Evolutionary conservation across 2,329 filamentous ascomycete species (phyloP).

Genomic region (Claviceps capensis): DNA sequence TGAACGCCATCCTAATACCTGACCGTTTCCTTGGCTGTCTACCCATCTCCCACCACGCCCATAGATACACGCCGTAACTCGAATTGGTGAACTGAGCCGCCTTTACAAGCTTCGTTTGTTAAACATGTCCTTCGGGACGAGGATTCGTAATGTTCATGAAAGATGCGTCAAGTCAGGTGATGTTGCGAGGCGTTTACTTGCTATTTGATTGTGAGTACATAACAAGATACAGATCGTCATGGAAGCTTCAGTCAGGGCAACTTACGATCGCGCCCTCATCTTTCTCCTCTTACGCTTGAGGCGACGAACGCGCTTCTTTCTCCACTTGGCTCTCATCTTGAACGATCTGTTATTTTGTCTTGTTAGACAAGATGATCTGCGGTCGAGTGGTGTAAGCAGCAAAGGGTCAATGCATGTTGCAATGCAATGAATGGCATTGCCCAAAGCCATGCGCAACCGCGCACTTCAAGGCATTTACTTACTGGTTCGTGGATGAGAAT

Average conservation of each 20-base stretch:
- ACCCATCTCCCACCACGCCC: slow-evolving; percentile 19
- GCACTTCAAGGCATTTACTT: slow-evolving; percentile 10
- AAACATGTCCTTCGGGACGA: slow-evolving; percentile 15
- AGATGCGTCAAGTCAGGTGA: slow-evolving; percentile 40
- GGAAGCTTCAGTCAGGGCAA: slow-evolving; percentile 11
- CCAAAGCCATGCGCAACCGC: background rate
- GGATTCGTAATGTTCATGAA: slow-evolving; percentile 23
- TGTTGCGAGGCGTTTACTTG: slow-evolving; percentile 54
- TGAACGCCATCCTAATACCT: slow-evolving; percentile 17
- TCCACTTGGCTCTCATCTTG: slow-evolving; percentile 94
- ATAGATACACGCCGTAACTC: slow-evolving; percentile 9
- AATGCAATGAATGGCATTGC: background rate
- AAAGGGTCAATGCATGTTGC: background rate
- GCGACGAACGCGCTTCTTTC: slow-evolving; percentile 98
- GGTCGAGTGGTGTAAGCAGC: no score
- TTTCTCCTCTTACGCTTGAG: slow-evolving; percentile 99
- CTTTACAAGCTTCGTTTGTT: slow-evolving; percentile 11
- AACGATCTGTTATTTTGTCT: slow-evolving; percentile 19
- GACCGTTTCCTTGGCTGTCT: slow-evolving; percentile 19
- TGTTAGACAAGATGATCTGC: background rate
- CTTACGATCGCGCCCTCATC: slow-evolving; percentile 95
- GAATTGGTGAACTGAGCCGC: slow-evolving; percentile 5
- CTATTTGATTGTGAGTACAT: slow-evolving; percentile 31
- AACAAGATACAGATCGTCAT: background rate
- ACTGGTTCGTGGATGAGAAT: slow-evolving; percentile 33